phyloP scores from a whole-genome alignment of 441 rosid genomes.

The Iberis amara region DNA sequence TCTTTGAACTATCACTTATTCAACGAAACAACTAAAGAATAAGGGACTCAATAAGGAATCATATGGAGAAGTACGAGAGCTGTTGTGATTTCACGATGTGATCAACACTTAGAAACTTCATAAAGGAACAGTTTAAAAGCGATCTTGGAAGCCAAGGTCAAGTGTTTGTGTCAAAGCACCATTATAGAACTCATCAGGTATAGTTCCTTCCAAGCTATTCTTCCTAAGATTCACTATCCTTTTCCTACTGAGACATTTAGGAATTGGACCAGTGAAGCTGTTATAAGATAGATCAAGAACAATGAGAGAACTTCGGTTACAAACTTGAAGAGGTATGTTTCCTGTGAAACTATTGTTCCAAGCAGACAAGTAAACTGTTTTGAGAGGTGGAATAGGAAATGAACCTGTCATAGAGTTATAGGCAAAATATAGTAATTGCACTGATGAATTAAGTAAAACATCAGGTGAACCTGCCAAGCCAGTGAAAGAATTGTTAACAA shows the following conservation, averaged over 20 bases:
- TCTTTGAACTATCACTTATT: no score
- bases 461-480: conserved; percentile 27
- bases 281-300: conserved; percentile 27
- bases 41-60: conserved; percentile 1
- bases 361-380: conserved; percentile 32
- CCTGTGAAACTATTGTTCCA: conserved; percentile 38
- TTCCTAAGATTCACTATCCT: conserved; percentile 37
- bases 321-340: conserved; percentile 39
- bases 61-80: no score
- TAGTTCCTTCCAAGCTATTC: conserved; percentile 33
- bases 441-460: conserved; percentile 18
- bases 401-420: conserved; percentile 21
- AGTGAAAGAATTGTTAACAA: conserved; percentile 25
- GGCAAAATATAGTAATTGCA: conserved; percentile 11
- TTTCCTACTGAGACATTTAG: conserved; percentile 27
- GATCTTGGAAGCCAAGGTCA: conserved; percentile 49
- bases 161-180: conserved; percentile 37
- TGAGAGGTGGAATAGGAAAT: conserved; percentile 25
- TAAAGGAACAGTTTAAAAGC: conserved; percentile 32
- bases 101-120: conserved; percentile 48
- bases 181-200: conserved; percentile 26
- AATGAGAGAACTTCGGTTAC: conserved; percentile 24
- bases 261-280: conserved; percentile 29
- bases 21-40: no score
- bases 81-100: no score